Evolutionary conservation across 176 grass and related monocot species (phyloP).

Genomic region (Raddia distichophylla): DNA sequence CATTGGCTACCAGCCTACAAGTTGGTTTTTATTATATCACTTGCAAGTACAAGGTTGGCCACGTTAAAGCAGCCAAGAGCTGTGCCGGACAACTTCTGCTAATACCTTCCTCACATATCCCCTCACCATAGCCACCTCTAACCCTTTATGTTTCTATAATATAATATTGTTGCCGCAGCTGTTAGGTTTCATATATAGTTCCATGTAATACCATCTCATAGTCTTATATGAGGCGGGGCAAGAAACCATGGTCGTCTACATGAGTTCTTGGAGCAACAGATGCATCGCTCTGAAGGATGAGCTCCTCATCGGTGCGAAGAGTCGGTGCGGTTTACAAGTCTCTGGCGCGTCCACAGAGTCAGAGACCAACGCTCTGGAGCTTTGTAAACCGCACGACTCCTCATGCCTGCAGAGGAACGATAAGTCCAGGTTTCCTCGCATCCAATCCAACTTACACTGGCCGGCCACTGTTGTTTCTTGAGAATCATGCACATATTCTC

Average conservation of each 20-base stretch:
- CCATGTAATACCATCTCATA: not conserved
- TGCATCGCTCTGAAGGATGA: slow-evolving; percentile 22
- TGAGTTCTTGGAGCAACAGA: slow-evolving; percentile 4
- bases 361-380: not conserved
- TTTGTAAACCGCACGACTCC: slow-evolving; percentile 23
- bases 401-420: not conserved
- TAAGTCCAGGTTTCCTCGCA: not conserved
- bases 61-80: not conserved
- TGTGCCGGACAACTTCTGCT: not conserved
- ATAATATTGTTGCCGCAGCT: not conserved
- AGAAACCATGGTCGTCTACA: not conserved
- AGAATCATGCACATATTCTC: not conserved
- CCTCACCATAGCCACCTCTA: not conserved
- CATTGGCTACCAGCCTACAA: not conserved
- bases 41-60: slow-evolving; percentile 10
- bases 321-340: slow-evolving; percentile 28
- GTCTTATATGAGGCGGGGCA: not conserved
- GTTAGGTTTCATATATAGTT: not conserved
- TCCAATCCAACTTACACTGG: not conserved
- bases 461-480: not conserved
- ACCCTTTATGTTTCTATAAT: not conserved
- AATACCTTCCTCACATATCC: slow-evolving; percentile 38
- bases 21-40: slow-evolving; percentile 3
- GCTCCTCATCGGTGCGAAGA: not conserved
- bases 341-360: not conserved